Conservation (phyloP, 495 filamentous ascomycete genomes). For the Aspergillus egyptiacus region DNA sequence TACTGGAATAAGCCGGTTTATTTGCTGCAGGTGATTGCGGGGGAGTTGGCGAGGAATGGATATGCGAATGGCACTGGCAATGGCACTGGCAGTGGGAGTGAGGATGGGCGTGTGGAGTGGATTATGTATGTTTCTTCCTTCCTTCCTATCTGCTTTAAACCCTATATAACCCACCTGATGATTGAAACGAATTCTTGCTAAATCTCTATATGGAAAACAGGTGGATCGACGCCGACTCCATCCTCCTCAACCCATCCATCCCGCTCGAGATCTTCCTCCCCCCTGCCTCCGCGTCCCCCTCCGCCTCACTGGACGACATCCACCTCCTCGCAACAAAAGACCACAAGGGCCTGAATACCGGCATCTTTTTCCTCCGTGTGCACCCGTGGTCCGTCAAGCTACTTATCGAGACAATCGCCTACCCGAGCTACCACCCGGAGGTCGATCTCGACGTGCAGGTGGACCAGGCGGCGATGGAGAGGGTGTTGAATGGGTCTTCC, state of each 20-base stretch:
- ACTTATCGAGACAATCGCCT: conserved; percentile 30
- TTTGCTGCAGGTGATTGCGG: conserved; percentile 33
- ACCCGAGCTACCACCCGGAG: conserved; percentile 25
- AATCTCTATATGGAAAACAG: no score
- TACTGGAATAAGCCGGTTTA: conserved; percentile 42
- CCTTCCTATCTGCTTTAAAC: neutral
- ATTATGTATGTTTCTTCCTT: conserved; percentile 28
- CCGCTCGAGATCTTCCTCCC: conserved; percentile 43
- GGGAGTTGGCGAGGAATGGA: conserved; percentile 37
- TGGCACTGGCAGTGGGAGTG: no score
- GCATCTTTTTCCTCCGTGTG: conserved; percentile 34
- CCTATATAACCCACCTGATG: no score
- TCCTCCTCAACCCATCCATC: conserved; percentile 38
- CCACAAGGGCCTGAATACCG: conserved; percentile 29
- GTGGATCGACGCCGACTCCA: conserved; percentile 40
- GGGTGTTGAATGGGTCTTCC: conserved; percentile 22
- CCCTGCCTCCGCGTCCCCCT: no score
- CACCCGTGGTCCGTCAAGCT: conserved; percentile 35
- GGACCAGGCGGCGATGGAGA: conserved; percentile 31
- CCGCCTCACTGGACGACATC: conserved; percentile 29
- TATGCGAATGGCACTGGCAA: no score
- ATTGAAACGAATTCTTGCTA: no score
- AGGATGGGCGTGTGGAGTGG: conserved; percentile 43
- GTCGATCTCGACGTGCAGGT: conserved; percentile 25
- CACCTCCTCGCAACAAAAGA: conserved; percentile 35